Base-by-base conservation (phyloP, 768 basidiomycete species). In the Boletus eberwhitei region DNA sequence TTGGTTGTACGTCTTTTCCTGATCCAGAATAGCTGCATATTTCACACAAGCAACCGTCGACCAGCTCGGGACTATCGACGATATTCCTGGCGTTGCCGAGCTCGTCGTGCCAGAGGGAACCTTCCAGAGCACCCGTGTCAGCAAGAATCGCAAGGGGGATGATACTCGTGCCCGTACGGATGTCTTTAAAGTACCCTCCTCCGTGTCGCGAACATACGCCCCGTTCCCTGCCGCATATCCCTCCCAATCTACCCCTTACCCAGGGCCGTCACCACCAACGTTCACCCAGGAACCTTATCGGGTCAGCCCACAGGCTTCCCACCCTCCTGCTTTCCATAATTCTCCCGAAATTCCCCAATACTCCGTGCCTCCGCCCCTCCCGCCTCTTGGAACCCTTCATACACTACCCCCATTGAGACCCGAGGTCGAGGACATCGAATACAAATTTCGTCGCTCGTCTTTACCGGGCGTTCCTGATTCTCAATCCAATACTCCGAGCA, bases 41-140 rank as follows among this genome's bases (percentile, higher is more conserved):
- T 92, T 90, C 66, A 88, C 90, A 29, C 87, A 89, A 59, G 74
- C 78, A 5, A 88, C 86, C 0, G 82, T 90, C 26, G 86, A 89
- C 66, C 75, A 83, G 40, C 76, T 92, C 36, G 78, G 80, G 42
- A 86, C 84, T 5, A 82, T 92, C 48, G 88, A 91, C 58, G 82
- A 87, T 57, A 75, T 88, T 63, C 76, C 77, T 13, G 70, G 70
- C 22, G 76, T 91, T 14, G 75, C 77, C 34, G 81, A 83, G 51
- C 74, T 90, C 45, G 68, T 73, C n/a, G 82, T 90, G 0, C 87
- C 89, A 2, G 78, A 84, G 1, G 85, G 82, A 13, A 69, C 82
- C 48, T 90, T 88, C 71, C 82, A 80, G 63, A 87, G 84, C 65
- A 85, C 84, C n/a, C 77, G 83, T 50, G 72, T 82, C 19, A 75